Conservation (phyloP, 306 rosid species). For the Ochetophila trinervis region DNA sequence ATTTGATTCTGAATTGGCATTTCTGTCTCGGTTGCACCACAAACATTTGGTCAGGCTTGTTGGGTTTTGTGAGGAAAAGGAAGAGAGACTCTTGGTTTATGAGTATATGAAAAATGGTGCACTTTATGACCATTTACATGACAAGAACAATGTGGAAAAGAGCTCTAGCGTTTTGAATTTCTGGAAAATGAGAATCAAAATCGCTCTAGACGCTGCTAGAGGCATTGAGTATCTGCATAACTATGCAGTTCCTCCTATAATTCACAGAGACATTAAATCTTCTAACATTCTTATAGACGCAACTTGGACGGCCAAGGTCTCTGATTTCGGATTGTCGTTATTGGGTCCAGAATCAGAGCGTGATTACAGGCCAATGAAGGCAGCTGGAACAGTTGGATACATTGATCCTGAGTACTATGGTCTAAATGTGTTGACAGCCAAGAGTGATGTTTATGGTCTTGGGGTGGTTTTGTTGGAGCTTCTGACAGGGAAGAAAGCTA, state of each 20-base stretch:
- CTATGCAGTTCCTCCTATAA: conserved; percentile 91
- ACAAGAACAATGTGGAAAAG: conserved; percentile 60
- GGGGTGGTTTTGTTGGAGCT: conserved; percentile 85
- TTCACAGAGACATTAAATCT: conserved; percentile 87
- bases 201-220: conserved; percentile 81
- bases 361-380: conserved; percentile 50
- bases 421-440: conserved; percentile 72
- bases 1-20: conserved; percentile 81
- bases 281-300: conserved; percentile 77
- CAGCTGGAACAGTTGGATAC: conserved; percentile 88
- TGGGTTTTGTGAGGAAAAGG: conserved; percentile 81
- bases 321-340: conserved; percentile 85
- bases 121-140: conserved; percentile 67
- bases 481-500: conserved; percentile 87
- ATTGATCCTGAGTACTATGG: conserved; percentile 97
- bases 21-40: conserved; percentile 86
- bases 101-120: conserved; percentile 95
- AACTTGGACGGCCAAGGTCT: conserved; percentile 74
- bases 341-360: conserved; percentile 61
- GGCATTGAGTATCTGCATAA: conserved; percentile 92
- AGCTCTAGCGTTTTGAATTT: conserved; percentile 52
- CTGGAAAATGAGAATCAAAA: conserved; percentile 85
- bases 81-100: conserved; percentile 79
- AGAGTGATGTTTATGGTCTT: conserved; percentile 91
- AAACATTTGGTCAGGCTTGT: conserved; percentile 86